phyloP scores from a whole-genome alignment of 2,329 filamentous ascomycete species.

The Colletotrichum abscissum region DNA sequence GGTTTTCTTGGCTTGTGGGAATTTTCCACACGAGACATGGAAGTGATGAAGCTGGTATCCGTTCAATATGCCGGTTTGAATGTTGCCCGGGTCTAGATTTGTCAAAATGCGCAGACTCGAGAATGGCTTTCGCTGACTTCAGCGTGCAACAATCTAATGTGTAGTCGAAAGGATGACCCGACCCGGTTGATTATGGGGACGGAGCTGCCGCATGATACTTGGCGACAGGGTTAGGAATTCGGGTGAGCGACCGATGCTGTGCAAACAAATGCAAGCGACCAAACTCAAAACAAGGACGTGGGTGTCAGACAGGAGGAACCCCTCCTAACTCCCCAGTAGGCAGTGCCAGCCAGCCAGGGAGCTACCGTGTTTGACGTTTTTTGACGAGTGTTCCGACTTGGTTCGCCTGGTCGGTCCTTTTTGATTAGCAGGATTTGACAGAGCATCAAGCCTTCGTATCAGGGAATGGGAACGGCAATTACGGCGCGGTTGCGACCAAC shows the following conservation, averaged over 20 bases:
- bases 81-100: constrained; percentile 2
- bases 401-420: constrained; percentile 6
- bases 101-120: background rate
- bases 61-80: background rate
- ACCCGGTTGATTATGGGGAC: background rate
- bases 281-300: constrained; percentile 3
- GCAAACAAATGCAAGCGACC: constrained; percentile 9
- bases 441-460: background rate
- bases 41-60: background rate
- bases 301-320: constrained; percentile 19
- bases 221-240: constrained; percentile 12
- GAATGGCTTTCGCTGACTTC: background rate
- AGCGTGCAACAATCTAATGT: background rate
- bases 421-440: background rate
- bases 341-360: constrained; percentile 1
- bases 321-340: background rate
- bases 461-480: background rate
- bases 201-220: constrained; percentile 19
- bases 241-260: constrained; percentile 16
- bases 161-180: background rate
- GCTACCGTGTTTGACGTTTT: constrained; percentile 27
- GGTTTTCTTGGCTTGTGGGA: constrained; percentile 12
- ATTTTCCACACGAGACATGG: background rate
- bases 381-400: constrained; percentile 18
- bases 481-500: background rate